Percentiles rank a stretch among this genome's conserved stretches.
Conservation (phyloP, 495 filamentous ascomycete species). For the Xylaria nigripes region DNA sequence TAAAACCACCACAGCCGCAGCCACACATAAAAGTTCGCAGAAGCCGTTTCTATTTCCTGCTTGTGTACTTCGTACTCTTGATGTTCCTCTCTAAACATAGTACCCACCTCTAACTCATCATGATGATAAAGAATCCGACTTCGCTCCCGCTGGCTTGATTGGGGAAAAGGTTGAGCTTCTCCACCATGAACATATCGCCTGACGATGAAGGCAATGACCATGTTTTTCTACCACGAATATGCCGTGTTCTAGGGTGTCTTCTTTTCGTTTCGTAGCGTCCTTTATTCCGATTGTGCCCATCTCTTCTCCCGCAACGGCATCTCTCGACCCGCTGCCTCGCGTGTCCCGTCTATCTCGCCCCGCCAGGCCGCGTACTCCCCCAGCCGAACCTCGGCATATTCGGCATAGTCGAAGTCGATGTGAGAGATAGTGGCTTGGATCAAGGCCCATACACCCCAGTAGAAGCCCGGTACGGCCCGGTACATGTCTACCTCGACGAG, state of each 20-base stretch:
- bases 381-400: slow-evolving; percentile 78
- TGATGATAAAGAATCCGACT: too few species aligned
- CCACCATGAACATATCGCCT: not conserved
- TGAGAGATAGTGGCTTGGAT: slow-evolving; percentile 93
- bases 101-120: too few species aligned
- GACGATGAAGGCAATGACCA: not conserved
- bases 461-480: slow-evolving; percentile 81
- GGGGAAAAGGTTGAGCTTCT: not conserved
- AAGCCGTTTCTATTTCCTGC: too few species aligned
- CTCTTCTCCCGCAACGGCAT: slow-evolving; percentile 68
- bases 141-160: too few species aligned
- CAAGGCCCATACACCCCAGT: slow-evolving; percentile 89
- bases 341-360: slow-evolving; percentile 54
- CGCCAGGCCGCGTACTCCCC: slow-evolving; percentile 98
- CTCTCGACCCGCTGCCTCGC: slow-evolving; percentile 48
- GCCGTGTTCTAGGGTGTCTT: not conserved
- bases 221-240: not conserved
- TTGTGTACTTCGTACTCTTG: too few species aligned
- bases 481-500: slow-evolving; percentile 77
- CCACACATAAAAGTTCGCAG: too few species aligned
- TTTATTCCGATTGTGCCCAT: slow-evolving; percentile 56
- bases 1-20: too few species aligned
- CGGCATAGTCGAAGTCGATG: slow-evolving; percentile 95
- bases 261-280: not conserved
- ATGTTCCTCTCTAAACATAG: too few species aligned